Conservation (phyloP, 805 yeast genomes). For the Huiozyma naganishii region DNA sequence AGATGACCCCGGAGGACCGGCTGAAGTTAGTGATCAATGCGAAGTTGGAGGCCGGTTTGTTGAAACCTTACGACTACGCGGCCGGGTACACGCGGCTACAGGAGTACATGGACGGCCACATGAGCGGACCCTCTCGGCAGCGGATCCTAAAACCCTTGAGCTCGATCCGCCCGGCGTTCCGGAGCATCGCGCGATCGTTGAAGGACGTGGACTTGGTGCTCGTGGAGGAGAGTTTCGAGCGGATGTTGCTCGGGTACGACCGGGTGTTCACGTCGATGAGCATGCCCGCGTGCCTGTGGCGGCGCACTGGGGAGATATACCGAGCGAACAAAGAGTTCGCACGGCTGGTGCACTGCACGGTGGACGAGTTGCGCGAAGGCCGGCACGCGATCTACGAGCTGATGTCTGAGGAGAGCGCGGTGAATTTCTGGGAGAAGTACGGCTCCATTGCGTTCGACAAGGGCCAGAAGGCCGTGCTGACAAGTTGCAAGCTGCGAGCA, state of each 20-base stretch:
- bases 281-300: conserved; percentile 93
- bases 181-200: conserved; percentile 82
- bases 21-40: conserved; percentile 90
- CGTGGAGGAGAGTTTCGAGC: conserved; percentile 88
- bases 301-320: conserved; percentile 93
- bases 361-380: conserved; percentile 88
- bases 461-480: conserved; percentile 88
- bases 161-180: conserved; percentile 81
- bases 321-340: conserved; percentile 96
- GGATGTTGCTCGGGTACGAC: conserved; percentile 88
- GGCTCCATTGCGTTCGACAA: conserved; percentile 94
- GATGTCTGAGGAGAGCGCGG: conserved; percentile 93
- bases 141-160: conserved; percentile 78
- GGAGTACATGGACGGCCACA: conserved; percentile 83
- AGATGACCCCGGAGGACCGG: conserved; percentile 86
- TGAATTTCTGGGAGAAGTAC: conserved; percentile 94
- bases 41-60: conserved; percentile 82
- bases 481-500: conserved; percentile 76
- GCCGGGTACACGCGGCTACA: conserved; percentile 86
- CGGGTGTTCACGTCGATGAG: conserved; percentile 96
- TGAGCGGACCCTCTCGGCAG: conserved; percentile 76
- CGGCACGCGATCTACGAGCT: conserved; percentile 84
- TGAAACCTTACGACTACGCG: conserved; percentile 89
- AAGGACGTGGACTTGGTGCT: conserved; percentile 84
- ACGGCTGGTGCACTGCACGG: conserved; percentile 75